Evolutionary conservation across 2,329 filamentous ascomycete species (phyloP), one percentile per base, ranked within the genome.

Genomic region (Aspergillus neotritici): DNA sequence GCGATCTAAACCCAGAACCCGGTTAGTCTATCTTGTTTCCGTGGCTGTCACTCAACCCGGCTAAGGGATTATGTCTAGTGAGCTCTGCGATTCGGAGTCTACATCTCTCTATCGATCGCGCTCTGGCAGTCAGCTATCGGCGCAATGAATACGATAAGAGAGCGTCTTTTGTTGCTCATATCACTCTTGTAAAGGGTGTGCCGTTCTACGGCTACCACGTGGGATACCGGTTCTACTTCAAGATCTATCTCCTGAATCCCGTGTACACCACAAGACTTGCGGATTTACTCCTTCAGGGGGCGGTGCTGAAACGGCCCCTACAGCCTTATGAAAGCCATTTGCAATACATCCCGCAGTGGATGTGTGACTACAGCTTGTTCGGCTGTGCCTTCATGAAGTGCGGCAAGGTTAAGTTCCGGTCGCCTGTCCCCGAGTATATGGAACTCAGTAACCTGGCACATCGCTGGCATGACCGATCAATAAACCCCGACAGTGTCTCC

Each of bases 331-430:
- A 98, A 67, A 89, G 87, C 13, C 94, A 98, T 63, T 66, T 97
- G 49, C 88, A 95, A 60, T 97, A 90, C 62, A 70, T 96, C 7
- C 75, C 93, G 8, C 94, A 98, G 67, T 98, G 94, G 79, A 97
- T 98, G 93, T 86, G 84, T 51, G 94, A 98, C 64, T 98, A 94
- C 72, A 98, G 96, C 61, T 73, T 98, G 53, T 97, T 94, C 63
- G 94, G 94, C 5, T 98, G 93, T 61, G 84, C 82, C 43, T 94
- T 91, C 57, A 81, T 97, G 51, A 79, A 91, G 46, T 84, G 82
- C 38, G 73, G 73, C 8, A 86, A 80, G 50, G 79, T 83, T 1
- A 75, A 70, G 21, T 96, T 95, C 60, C 80, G 93, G 42, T 73
- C 74, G 2, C 89, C 89, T 0, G 72, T 96, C 2, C 90, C 90